Conservation (phyloP, 805 yeast genomes). For the Teunomyces pallodes region DNA sequence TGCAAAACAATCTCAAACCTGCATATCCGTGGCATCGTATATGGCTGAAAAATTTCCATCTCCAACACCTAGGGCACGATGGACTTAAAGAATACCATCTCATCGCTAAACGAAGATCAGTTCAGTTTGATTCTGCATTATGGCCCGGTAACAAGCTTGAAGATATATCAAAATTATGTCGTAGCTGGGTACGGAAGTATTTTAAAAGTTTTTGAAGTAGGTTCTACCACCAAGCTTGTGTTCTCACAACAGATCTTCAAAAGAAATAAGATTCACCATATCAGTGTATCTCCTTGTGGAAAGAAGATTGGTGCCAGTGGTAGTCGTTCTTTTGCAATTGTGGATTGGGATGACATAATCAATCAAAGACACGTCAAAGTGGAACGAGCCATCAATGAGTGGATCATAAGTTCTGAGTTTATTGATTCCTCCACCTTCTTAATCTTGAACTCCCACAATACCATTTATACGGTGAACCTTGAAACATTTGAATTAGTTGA, state of each 20-base stretch:
- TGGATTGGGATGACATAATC: slow-evolving; percentile 4
- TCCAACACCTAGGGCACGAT: neutral
- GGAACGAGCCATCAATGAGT: slow-evolving; percentile 65
- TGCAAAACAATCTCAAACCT: neutral
- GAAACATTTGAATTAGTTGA: slow-evolving; percentile 25
- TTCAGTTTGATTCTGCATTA: slow-evolving; percentile 33
- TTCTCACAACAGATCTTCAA: slow-evolving; percentile 49
- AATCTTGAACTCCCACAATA: slow-evolving; percentile 79
- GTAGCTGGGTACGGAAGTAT: slow-evolving; percentile 73
- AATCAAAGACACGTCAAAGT: slow-evolving; percentile 17
- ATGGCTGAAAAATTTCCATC: neutral
- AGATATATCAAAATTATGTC: slow-evolving; percentile 35
- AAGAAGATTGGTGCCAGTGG: slow-evolving; percentile 55
- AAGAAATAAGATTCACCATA: slow-evolving; percentile 83
- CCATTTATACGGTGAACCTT: slow-evolving; percentile 40
- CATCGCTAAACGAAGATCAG: slow-evolving; percentile 16
- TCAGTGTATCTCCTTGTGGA: slow-evolving; percentile 37
- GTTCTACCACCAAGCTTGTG: slow-evolving; percentile 28
- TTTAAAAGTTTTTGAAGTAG: slow-evolving; percentile 53
- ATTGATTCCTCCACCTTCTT: slow-evolving; percentile 33
- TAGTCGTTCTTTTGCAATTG: slow-evolving; percentile 60
- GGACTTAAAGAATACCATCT: slow-evolving; percentile 9
- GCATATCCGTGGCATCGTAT: neutral
- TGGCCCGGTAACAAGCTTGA: slow-evolving; percentile 73
- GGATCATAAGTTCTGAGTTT: slow-evolving; percentile 71